A percentile compares a stretch with the other conserved stretches of the same genome.
phyloP scores from a whole-genome alignment of 1,139 yeast species.

The Tardiomyces digboiensis region DNA sequence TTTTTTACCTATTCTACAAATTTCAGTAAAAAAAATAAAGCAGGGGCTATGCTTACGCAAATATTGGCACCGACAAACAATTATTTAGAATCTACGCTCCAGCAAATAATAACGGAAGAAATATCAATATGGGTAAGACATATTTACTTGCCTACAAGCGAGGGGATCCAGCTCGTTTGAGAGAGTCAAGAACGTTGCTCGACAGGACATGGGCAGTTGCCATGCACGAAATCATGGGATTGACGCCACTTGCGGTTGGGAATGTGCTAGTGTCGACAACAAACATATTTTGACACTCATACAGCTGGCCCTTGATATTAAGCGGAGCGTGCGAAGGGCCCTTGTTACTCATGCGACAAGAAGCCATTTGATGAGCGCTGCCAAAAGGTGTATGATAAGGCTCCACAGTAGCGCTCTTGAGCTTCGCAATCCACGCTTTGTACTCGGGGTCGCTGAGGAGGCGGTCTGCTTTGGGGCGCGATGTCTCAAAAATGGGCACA shows the following conservation, averaged over 20 bases:
- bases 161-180: not conserved
- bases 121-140: not conserved
- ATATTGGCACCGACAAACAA: too few species aligned
- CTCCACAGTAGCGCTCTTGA: constrained; percentile 52
- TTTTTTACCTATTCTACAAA: too few species aligned
- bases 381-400: constrained; percentile 37
- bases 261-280: constrained; percentile 49
- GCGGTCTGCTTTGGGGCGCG: constrained; percentile 36
- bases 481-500: constrained; percentile 33
- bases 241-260: constrained; percentile 54
- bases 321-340: constrained; percentile 40
- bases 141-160: not conserved
- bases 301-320: constrained; percentile 40
- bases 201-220: constrained; percentile 21
- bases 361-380: constrained; percentile 54
- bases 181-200: constrained; percentile 11
- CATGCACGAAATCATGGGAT: constrained; percentile 33
- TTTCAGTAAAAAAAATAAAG: too few species aligned
- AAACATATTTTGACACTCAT: constrained; percentile 43
- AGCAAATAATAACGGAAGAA: not conserved
- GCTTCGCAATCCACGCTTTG: constrained; percentile 40
- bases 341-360: constrained; percentile 46
- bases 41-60: too few species aligned
- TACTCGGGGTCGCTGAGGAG: constrained; percentile 37
- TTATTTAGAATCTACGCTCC: too few species aligned